Conservation (phyloP, 202 grass and related monocot genomes). For the Elaeis oleifera region DNA sequence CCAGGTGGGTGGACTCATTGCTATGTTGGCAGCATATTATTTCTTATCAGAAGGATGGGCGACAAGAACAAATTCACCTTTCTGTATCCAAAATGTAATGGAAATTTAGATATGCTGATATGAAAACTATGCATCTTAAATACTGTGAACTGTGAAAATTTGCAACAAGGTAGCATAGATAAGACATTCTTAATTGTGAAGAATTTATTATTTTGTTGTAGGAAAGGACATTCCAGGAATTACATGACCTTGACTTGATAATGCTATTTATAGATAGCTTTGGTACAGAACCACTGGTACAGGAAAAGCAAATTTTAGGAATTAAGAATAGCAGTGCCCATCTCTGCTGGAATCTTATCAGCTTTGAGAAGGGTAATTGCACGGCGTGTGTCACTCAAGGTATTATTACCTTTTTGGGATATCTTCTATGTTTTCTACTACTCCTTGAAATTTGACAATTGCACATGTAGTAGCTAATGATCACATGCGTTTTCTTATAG, state of each 20-base stretch:
- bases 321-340: slow-evolving; percentile 73
- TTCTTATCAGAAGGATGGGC: slow-evolving; percentile 88
- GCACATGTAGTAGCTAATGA: slow-evolving; percentile 2
- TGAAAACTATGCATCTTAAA: slow-evolving; percentile 10
- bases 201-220: not conserved
- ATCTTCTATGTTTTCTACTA: slow-evolving; percentile 15
- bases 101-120: slow-evolving; percentile 8
- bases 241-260: slow-evolving; percentile 38
- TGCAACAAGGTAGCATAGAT: too few relatives aligned
- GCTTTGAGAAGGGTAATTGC: slow-evolving; percentile 91
- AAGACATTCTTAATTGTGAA: not conserved
- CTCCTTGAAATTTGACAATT: not conserved
- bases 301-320: slow-evolving; percentile 42
- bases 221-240: slow-evolving; percentile 1
- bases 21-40: slow-evolving; percentile 91
- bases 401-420: slow-evolving; percentile 26
- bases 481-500: slow-evolving; percentile 37
- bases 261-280: slow-evolving; percentile 52
- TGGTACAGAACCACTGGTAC: slow-evolving; percentile 51
- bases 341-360: slow-evolving; percentile 90
- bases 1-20: slow-evolving; percentile 81
- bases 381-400: slow-evolving; percentile 92
- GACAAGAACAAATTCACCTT: slow-evolving; percentile 66
- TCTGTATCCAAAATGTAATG: slow-evolving; percentile 56
- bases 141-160: not conserved